These are phyloP conservation scores for Exobasidium cylindrosporum DNA, from an alignment of 1,284 basidiomycete species.

Conservation along the genomic window DNA sequence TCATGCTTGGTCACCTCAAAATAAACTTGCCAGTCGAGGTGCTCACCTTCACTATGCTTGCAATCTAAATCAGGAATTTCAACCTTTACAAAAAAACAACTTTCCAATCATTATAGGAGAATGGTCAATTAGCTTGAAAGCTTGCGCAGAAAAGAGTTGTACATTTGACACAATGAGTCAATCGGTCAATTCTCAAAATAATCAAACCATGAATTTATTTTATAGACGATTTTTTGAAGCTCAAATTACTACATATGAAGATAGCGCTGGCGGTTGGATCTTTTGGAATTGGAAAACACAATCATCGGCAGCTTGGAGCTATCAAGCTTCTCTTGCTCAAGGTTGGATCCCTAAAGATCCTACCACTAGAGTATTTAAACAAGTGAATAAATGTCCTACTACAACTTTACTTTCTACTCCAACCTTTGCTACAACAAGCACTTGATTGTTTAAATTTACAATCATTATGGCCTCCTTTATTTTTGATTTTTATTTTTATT, in stretches of 20 bases:
- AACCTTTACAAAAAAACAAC: neutral
- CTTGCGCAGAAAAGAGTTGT: neutral
- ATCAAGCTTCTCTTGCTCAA: conserved; percentile 18
- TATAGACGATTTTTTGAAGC: conserved; percentile 22
- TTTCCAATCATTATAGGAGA: conserved; percentile 19
- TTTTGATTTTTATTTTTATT: no score
- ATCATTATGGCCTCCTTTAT: no score
- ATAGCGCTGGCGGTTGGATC: conserved; percentile 5
- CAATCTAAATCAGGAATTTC: neutral
- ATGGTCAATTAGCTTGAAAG: conserved; percentile 15
- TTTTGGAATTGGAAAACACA: conserved; percentile 24
- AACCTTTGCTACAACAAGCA: neutral
- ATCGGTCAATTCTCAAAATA: conserved; percentile 15
- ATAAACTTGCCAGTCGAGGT: neutral
- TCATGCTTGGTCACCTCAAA: conserved; percentile 15
- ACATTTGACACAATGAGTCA: conserved; percentile 13
- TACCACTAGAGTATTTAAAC: conserved; percentile 5
- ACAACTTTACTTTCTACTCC: neutral
- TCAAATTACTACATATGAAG: conserved; percentile 19
- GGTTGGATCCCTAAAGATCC: conserved; percentile 22
- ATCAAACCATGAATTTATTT: conserved; percentile 14
- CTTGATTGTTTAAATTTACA: neutral
- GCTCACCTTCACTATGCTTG: conserved; percentile 17
- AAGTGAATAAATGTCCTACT: conserved; percentile 12
- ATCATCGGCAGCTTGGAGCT: conserved; percentile 16